Base-by-base conservation (phyloP, 2,329 filamentous ascomycete genomes). In the Fusarium clavum region DNA sequence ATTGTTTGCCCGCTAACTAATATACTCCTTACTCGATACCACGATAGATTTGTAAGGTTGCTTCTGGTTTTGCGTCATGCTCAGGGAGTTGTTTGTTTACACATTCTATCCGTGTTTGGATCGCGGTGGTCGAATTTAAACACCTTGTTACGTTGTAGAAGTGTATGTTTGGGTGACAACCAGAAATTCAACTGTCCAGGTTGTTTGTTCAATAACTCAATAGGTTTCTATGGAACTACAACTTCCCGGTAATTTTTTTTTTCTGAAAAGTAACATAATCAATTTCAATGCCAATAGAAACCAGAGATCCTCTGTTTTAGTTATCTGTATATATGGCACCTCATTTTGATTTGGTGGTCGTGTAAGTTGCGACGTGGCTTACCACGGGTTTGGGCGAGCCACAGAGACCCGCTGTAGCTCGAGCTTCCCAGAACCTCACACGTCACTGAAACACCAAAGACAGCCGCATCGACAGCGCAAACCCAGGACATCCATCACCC, bases 361-460 rank as follows among this genome's bases (percentile, higher is more conserved):
- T 63, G 16, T 43, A 63, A 63, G 46, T 56, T 54, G 40, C 38
- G 46, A 58, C 68, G 76, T 77, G 76, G 75, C 76, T 76, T 69
- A 62, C 32, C 25, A 51, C 38, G 52, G 73, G 74, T 72, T 74
- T 61, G 56, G 74, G 73, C 59, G 54, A 75, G 75, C 71, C 75
- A 77, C 71, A 69, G 46, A 52, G 67, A 61, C 67, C 71, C 67
- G 55, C 64, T 47, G 40, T 53, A 65, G 53, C 56, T 49, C 40
- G 46, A 67, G 64, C 64, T 73, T 63, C 57, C 57, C 51, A 46
- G 55, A 73, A 77, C 62, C 59, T 72, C 74, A 73, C 73, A 77
- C 74, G 73, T 75, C 75, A 74, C 75, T 69, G 53, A 71, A 65
- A 71, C 68, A 65, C 64, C 53, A 67, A 61, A 67, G 60, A 59